Evolutionary conservation across 768 basidiomycete genomes (phyloP).

Genomic region (Pleurotus platypus): DNA sequence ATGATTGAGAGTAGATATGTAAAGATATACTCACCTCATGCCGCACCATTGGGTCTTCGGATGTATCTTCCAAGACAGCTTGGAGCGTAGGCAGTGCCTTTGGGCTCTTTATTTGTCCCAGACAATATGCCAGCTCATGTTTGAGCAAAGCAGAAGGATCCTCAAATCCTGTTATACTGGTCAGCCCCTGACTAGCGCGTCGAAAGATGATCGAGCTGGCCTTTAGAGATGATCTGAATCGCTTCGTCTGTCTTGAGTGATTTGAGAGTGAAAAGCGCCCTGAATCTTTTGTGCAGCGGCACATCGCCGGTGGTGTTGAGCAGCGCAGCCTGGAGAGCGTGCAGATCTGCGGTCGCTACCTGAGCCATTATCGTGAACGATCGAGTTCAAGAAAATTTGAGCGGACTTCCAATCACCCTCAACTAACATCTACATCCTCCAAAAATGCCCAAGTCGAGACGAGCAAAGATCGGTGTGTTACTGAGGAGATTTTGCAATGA

Average conservation of each 20-base stretch:
- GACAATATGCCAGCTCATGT: constrained; percentile 95
- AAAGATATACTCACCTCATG: constrained; percentile 70
- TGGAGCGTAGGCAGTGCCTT: constrained; percentile 80
- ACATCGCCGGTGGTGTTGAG: constrained; percentile 73
- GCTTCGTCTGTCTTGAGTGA: constrained; percentile 76
- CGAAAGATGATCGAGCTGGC: constrained; percentile 30
- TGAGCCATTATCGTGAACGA: constrained; percentile 21
- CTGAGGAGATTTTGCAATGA: constrained; percentile 4
- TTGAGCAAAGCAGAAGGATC: constrained; percentile 91
- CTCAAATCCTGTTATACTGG: constrained; percentile 55
- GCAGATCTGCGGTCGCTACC: constrained; percentile 52
- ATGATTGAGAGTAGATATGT: constrained; percentile 6
- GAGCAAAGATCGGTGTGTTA: constrained; percentile 78
- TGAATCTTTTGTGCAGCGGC: constrained; percentile 82
- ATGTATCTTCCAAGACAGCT: constrained; percentile 60
- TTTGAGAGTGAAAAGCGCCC: constrained; percentile 91
- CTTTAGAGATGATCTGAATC: constrained; percentile 81
- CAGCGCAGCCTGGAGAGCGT: constrained; percentile 66
- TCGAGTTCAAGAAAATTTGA: constrained; percentile 28
- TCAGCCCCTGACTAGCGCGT: constrained; percentile 1
- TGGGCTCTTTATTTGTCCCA: constrained; percentile 82
- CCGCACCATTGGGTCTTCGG: constrained; percentile 93
- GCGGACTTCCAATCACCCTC: constrained; percentile 46
- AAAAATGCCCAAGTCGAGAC: constrained; percentile 85
- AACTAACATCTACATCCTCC: constrained; percentile 20